A percentile compares a stretch with the other conserved stretches of the same genome.
Conservation (phyloP, 805 yeast genomes). For the Cyberlindnera subsufficiens region DNA sequence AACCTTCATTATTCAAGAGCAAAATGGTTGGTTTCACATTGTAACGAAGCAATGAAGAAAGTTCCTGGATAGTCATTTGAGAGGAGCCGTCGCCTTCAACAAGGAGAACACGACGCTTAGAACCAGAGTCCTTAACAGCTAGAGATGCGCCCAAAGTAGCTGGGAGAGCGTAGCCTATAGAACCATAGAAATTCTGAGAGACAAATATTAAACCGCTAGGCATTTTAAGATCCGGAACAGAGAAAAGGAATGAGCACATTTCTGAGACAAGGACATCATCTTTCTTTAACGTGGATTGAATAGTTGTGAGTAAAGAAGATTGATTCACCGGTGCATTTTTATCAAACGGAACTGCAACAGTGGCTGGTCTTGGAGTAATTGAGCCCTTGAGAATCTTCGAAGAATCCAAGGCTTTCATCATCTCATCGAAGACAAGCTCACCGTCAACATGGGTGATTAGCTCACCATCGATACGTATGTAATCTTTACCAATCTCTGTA, state of each 20-base stretch:
- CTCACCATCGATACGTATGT: conserved; percentile 14
- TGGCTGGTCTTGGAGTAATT: conserved; percentile 1
- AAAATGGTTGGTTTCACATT: conserved; percentile 52
- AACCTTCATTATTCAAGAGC: conserved; percentile 59
- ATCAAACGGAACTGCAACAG: conserved; percentile 1
- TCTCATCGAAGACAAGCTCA: conserved; percentile 12
- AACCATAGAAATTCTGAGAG: conserved; percentile 61
- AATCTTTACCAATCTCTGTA: conserved; percentile 22
- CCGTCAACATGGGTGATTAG: conserved; percentile 13
- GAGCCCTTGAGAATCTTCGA: conserved; percentile 7
- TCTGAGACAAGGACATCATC: conserved; percentile 58
- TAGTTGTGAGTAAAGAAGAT: conserved; percentile 43
- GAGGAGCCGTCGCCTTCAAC: conserved; percentile 68
- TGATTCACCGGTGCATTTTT: conserved; percentile 9
- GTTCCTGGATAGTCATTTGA: conserved; percentile 61
- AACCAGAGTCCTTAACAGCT: conserved; percentile 42
- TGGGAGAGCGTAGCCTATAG: conserved; percentile 61
- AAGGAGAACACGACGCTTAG: conserved; percentile 39
- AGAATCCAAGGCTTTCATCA: conserved; percentile 8
- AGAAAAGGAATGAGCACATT: conserved; percentile 63
- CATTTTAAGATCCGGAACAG: conserved; percentile 49
- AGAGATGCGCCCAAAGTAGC: conserved; percentile 57
- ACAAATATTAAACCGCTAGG: conserved; percentile 47
- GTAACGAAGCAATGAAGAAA: conserved; percentile 52
- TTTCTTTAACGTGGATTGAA: conserved; percentile 45